Percentiles rank a stretch among this genome's conserved stretches.
Evolutionary conservation across 495 filamentous ascomycete genomes (phyloP).

Genomic region (Xylaria flabelliformis): DNA sequence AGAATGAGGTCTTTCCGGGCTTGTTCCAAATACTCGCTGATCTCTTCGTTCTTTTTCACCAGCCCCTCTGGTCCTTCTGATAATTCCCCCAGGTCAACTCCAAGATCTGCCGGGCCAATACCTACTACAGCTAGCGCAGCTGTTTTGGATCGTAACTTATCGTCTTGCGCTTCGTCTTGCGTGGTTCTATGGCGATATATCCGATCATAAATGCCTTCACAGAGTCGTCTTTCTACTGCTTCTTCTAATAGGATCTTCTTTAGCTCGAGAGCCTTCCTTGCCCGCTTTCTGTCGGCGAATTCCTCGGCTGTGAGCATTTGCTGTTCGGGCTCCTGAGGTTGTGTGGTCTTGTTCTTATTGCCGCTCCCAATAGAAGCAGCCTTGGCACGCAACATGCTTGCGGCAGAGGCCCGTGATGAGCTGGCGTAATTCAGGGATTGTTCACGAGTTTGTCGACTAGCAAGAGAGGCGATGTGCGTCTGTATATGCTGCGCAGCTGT

Average conservation of each 20-base stretch:
- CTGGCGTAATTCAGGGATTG: slow-evolving; percentile 56
- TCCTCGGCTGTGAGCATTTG: slow-evolving; percentile 94
- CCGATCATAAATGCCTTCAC: slow-evolving; percentile 82
- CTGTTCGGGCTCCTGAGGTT: slow-evolving; percentile 61
- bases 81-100: slow-evolving; percentile 70
- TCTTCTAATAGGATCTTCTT: slow-evolving; percentile 84
- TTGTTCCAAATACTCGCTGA: slow-evolving; percentile 71
- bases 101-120: slow-evolving; percentile 85
- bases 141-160: slow-evolving; percentile 92
- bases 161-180: slow-evolving; percentile 92
- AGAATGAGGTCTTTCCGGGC: slow-evolving; percentile 76
- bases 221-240: slow-evolving; percentile 86
- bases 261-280: slow-evolving; percentile 75
- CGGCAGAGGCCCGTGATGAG: slow-evolving; percentile 58
- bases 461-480: slow-evolving; percentile 84
- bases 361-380: slow-evolving; percentile 58
- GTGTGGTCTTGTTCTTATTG: slow-evolving; percentile 42
- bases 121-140: slow-evolving; percentile 89
- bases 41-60: slow-evolving; percentile 70
- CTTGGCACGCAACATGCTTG: slow-evolving; percentile 58
- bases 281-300: slow-evolving; percentile 77
- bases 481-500: slow-evolving; percentile 82
- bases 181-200: slow-evolving; percentile 92
- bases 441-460: slow-evolving; percentile 73
- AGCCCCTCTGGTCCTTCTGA: slow-evolving; percentile 54